Evolutionary conservation across 2,329 filamentous ascomycete species (phyloP), one percentile per base, ranked within the genome.

Genomic region (Diaporthe citri): DNA sequence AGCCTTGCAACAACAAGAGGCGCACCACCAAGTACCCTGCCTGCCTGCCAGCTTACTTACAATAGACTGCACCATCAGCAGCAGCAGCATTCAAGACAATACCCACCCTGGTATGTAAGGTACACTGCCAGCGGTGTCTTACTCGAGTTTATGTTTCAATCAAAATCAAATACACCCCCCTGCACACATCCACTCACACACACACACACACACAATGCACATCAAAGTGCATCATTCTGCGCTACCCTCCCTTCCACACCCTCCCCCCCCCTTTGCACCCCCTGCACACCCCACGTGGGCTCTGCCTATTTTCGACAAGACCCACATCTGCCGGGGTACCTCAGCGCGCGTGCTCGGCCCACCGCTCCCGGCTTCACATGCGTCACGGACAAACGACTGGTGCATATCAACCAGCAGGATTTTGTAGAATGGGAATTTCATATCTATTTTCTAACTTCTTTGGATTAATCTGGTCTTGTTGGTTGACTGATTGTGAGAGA

Each of bases 121-220:
- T 60, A 60, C 57, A 36, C 25, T 43, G 28, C 28, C 25, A 64
- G 60, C 41, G n/a, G 22, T 67, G 46, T 52, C 64, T 67, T 67
- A 67, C 46, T 67, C 64, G 64, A 34, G 31, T 67, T 52, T 69
- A 52, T 69, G 48, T 69, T 69, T 69, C 64, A 69, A 55, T 69
- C 55, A 39, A 22, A 67, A 67, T 39, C 62, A 67, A 39, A 52
- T 64, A 48, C 41, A 22, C 20, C 31, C 36, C 59, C 46, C 31
- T 39, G 13, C 31, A 52, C 28, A 36, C 60, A 22, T 9, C 34
- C 41, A n/a, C 41, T 22, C n/a, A n/a, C 60, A 34, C 60, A 17
- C 52, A n/a, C 60, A 34, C 60, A 17, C 52, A 31, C 25, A 34
- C 28, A 20, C 39, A 51, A 31, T 51, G 43, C 62, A 67, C 48